These are phyloP conservation scores for Mycoemilia scoparia DNA, from an alignment of 192 early-diverging fungal species.

Conservation along the genomic window DNA sequence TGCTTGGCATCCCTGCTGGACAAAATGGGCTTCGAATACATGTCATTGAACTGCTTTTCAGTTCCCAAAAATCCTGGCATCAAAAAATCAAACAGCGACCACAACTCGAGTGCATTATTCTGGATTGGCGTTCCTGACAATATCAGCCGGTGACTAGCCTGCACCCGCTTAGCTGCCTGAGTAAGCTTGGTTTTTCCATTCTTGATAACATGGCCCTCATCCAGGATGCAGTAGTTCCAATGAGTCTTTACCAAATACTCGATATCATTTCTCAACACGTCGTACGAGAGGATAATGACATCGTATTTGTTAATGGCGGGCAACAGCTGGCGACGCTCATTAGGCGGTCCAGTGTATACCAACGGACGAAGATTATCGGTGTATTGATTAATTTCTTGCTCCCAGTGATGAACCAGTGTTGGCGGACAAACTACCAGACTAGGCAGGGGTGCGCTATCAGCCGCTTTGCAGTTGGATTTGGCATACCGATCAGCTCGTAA, in stretches of 20 bases:
- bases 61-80: conserved; percentile 97
- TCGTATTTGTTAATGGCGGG: conserved; percentile 39
- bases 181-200: conserved; percentile 90
- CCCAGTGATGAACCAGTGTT: conserved; percentile 91
- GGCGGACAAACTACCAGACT: conserved; percentile 92
- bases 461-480: conserved; percentile 28
- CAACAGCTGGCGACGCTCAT: conserved; percentile 52
- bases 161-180: conserved; percentile 74
- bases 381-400: conserved; percentile 74
- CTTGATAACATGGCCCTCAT: conserved; percentile 97
- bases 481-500: conserved; percentile 38
- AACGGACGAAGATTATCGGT: conserved; percentile 57
- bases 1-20: conserved; percentile 76
- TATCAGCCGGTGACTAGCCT: conserved; percentile 75
- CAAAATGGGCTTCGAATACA: conserved; percentile 82
- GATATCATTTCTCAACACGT: conserved; percentile 90
- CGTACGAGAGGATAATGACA: conserved; percentile 89
- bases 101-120: conserved; percentile 94
- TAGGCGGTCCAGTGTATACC: conserved; percentile 67
- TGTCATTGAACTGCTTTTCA: conserved; percentile 85
- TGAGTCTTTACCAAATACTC: conserved; percentile 46
- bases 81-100: conserved; percentile 95
- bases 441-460: conserved; percentile 52
- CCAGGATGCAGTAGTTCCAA: conserved; percentile 93
- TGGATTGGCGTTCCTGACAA: conserved; percentile 96